Evolutionary conservation across 352 stramenopile species (phyloP).

Genomic region (Phytophthora kernoviae): DNA sequence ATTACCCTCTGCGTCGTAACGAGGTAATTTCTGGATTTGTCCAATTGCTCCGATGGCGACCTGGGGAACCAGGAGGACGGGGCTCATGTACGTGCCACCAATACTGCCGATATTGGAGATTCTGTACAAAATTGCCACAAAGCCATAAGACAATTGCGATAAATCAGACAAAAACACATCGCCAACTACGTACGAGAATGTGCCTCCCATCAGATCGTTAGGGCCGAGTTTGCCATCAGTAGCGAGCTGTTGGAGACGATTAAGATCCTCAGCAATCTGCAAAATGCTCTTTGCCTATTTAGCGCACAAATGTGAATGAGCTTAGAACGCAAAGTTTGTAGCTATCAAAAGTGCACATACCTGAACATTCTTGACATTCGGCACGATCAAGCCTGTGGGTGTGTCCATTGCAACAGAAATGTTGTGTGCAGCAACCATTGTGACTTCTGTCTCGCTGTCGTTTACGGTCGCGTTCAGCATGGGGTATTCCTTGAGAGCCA

Average conservation of each 20-base stretch:
- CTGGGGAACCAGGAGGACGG: constrained; percentile 95
- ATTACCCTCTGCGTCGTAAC: constrained; percentile 89
- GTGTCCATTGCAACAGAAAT: constrained; percentile 99
- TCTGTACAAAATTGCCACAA: constrained; percentile 29
- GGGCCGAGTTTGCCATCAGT: constrained; percentile 78
- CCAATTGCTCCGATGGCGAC: constrained; percentile 98
- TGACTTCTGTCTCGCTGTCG: constrained; percentile 84
- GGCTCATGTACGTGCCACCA: constrained; percentile 97
- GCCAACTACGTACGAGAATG: constrained; percentile 79
- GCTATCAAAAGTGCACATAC: constrained; percentile 23
- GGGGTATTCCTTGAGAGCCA: constrained; percentile 95
- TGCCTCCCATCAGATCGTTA: constrained; percentile 91
- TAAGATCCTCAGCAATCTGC: constrained; percentile 86
- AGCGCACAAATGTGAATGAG: constrained; percentile 4
- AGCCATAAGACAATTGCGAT: not conserved
- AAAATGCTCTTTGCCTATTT: constrained; percentile 78
- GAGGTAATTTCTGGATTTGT: constrained; percentile 94
- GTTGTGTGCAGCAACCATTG: constrained; percentile 93
- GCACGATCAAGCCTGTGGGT: constrained; percentile 94
- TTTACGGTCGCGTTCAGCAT: constrained; percentile 94
- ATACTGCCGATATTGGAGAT: constrained; percentile 96
- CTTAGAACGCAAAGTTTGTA: not conserved
- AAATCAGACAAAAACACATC: not conserved
- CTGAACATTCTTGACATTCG: constrained; percentile 95
- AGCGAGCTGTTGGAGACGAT: constrained; percentile 87